A percentile compares a stretch with the other conserved stretches of the same genome.
phyloP scores from a whole-genome alignment of 352 stramenopile genomes.

The Pythium utonaiense region DNA sequence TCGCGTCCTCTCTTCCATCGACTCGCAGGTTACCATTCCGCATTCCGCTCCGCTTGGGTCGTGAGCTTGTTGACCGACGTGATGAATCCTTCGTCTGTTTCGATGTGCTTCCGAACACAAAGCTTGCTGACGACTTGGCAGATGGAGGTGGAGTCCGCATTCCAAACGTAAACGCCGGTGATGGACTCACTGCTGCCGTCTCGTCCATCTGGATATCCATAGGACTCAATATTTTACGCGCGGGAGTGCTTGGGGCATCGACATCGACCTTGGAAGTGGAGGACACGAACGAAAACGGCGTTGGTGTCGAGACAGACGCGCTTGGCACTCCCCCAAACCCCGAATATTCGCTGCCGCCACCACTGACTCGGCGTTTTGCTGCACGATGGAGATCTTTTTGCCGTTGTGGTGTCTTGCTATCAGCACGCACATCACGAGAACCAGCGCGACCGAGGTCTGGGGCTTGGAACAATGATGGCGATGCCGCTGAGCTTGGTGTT shows the following conservation, averaged over 20 bases:
- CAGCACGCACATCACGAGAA: neutral
- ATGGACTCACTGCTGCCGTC: neutral
- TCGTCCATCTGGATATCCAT: constrained; percentile 29
- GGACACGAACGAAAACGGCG: constrained; percentile 5
- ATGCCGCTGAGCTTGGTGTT: neutral
- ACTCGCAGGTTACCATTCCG: neutral
- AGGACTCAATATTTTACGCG: constrained; percentile 10
- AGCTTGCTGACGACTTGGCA: neutral
- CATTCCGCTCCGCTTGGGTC: neutral
- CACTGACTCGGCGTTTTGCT: constrained; percentile 20
- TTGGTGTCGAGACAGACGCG: neutral
- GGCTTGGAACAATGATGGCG: neutral
- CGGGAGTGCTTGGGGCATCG: neutral
- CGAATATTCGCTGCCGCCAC: neutral
- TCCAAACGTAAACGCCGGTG: constrained; percentile 5
- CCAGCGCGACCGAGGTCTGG: neutral
- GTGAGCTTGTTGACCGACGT: neutral
- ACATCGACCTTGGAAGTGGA: neutral
- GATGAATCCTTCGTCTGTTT: neutral
- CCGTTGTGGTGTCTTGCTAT: constrained; percentile 13
- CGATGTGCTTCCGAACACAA: neutral
- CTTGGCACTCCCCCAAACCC: constrained; percentile 7
- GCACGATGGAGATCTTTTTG: constrained; percentile 29
- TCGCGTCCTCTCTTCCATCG: neutral
- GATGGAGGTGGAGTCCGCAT: neutral